Conservation (phyloP, 768 basidiomycete genomes). For the Myochromella boudieri region DNA sequence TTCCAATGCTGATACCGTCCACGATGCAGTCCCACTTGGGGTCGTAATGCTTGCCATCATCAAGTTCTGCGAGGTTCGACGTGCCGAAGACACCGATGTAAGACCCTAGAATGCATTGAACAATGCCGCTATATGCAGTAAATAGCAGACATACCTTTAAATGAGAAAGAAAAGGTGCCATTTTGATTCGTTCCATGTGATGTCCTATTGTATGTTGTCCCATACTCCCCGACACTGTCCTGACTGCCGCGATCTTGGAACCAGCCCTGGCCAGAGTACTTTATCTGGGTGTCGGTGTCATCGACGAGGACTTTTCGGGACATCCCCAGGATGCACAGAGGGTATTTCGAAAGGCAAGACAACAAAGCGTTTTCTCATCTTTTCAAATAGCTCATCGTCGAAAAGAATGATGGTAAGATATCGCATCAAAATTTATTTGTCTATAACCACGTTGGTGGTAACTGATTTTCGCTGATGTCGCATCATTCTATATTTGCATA, state of each 20-base stretch:
- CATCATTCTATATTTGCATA: no score
- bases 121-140: background rate
- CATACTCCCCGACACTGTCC: conserved; percentile 27
- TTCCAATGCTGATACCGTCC: conserved; percentile 18
- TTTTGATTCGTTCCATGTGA: conserved; percentile 26
- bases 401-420: no score
- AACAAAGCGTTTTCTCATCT: no score
- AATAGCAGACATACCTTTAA: conserved; percentile 22
- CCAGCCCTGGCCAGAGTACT: conserved; percentile 28
- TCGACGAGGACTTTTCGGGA: conserved; percentile 24
- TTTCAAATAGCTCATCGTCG: no score
- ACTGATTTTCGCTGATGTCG: no score
- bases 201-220: conserved; percentile 29
- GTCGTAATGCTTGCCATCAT: background rate
- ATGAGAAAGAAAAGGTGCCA: conserved; percentile 27
- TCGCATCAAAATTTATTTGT: no score
- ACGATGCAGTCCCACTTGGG: conserved; percentile 22
- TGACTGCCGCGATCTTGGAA: conserved; percentile 21
- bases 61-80: conserved; percentile 5
- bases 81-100: conserved; percentile 21
- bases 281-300: conserved; percentile 29
- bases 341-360: no score
- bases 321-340: no score
- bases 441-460: no score
- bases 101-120: conserved; percentile 2